Percentiles rank a stretch among this genome's conserved stretches.
phyloP scores from a whole-genome alignment of 2,329 filamentous ascomycete species.

The Xylaria arbuscula region DNA sequence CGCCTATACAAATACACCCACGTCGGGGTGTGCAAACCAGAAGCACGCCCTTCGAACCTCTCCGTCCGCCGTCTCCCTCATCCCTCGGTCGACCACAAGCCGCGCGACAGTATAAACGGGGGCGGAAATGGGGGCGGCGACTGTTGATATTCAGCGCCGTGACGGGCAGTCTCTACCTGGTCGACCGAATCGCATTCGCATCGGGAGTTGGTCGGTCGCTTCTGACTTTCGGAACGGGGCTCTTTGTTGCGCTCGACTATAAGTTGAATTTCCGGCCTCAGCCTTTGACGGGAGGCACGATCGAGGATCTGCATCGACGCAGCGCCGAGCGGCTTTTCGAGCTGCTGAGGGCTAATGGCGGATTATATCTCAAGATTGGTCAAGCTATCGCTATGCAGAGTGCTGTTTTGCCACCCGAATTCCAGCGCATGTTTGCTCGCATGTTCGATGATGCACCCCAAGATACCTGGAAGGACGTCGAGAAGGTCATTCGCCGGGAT shows the following conservation, averaged over 20 bases:
- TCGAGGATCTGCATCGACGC: slow-evolving; percentile 82
- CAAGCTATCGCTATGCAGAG: slow-evolving; percentile 99
- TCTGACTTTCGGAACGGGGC: slow-evolving; percentile 82
- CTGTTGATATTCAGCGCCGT: slow-evolving; percentile 70
- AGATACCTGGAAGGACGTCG: slow-evolving; percentile 86
- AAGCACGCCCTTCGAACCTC: slow-evolving; percentile 65
- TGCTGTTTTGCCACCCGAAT: slow-evolving; percentile 90
- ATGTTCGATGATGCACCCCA: slow-evolving; percentile 99
- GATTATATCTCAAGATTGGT: slow-evolving; percentile 95
- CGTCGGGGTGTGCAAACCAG: slow-evolving; percentile 45
- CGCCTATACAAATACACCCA: slow-evolving; percentile 42
- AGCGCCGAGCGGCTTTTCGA: slow-evolving; percentile 87
- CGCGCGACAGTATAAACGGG: slow-evolving; percentile 76
- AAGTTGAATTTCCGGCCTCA: slow-evolving; percentile 93
- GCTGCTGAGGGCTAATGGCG: slow-evolving; percentile 86
- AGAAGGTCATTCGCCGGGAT: slow-evolving; percentile 86
- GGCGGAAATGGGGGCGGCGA: slow-evolving; percentile 81
- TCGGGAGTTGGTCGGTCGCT: slow-evolving; percentile 81
- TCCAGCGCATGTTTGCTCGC: slow-evolving; percentile 92
- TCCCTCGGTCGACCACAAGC: slow-evolving; percentile 78
- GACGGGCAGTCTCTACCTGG: slow-evolving; percentile 70
- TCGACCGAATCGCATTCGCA: slow-evolving; percentile 82
- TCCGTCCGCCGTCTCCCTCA: slow-evolving; percentile 80
- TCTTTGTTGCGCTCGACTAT: slow-evolving; percentile 89
- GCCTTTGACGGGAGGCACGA: slow-evolving; percentile 77